Percentiles rank a stretch among this genome's conserved stretches.
These are phyloP conservation scores for Hura crepitans DNA, from an alignment of 441 rosid genomes.

Conservation along the genomic window DNA sequence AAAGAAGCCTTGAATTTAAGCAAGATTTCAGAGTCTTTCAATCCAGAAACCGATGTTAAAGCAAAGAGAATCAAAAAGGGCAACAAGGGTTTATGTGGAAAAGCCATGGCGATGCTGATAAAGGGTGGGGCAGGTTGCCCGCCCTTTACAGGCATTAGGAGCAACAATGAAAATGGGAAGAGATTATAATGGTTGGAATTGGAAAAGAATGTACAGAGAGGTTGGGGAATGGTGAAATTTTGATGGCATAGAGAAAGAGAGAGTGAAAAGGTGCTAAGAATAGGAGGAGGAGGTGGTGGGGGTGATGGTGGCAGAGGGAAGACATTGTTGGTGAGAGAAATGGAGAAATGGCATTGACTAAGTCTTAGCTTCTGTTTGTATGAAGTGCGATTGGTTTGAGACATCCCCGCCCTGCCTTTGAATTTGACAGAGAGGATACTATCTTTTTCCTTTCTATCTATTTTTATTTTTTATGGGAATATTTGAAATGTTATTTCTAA, in stretches of 20 bases:
- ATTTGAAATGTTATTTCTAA: too few species aligned
- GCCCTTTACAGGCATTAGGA: slow-evolving; percentile 40
- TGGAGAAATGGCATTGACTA: neutral
- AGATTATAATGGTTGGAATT: neutral
- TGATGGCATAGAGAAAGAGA: slow-evolving; percentile 16
- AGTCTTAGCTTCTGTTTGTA: neutral
- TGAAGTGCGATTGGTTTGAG: neutral
- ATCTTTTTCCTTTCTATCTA: too few species aligned
- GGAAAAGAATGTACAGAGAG: slow-evolving; percentile 1
- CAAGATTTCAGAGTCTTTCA: slow-evolving; percentile 42
- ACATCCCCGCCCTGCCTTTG: slow-evolving; percentile 23
- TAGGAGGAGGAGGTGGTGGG: too few species aligned
- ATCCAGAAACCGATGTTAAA: slow-evolving; percentile 18
- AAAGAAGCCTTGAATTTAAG: slow-evolving; percentile 55
- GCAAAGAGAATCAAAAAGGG: slow-evolving; percentile 9
- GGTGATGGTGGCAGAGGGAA: neutral
- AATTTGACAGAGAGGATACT: neutral
- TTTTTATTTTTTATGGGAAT: too few species aligned
- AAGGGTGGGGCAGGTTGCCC: slow-evolving; percentile 41
- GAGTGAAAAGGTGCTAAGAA: slow-evolving; percentile 21
- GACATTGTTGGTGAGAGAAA: neutral
- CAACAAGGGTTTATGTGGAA: neutral
- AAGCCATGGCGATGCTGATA: slow-evolving; percentile 12
- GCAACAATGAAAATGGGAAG: slow-evolving; percentile 21
- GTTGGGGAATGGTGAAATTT: slow-evolving; percentile 14